Conservation (phyloP, 495 filamentous ascomycete species). For the Talaromyces proteolyticus region DNA sequence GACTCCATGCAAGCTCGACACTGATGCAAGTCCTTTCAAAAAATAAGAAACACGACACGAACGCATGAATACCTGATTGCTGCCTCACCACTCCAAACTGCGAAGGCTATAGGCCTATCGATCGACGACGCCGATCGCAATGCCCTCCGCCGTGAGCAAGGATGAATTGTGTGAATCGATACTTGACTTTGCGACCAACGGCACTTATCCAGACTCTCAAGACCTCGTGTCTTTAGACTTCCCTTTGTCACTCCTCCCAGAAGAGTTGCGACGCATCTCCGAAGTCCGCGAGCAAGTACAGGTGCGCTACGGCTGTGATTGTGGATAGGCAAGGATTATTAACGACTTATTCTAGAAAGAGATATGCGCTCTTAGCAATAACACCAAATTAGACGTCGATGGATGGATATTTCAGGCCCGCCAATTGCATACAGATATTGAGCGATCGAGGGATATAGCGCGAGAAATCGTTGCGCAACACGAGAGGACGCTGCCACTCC, state of each 20-base stretch:
- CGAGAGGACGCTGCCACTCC: constrained; percentile 55
- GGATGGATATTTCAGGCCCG: constrained; percentile 80
- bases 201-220: constrained; percentile 69
- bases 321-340: not conserved
- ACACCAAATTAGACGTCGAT: constrained; percentile 70
- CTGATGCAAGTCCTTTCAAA: not conserved
- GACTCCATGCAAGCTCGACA: not conserved
- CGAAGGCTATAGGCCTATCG: no score
- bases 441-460: constrained; percentile 63
- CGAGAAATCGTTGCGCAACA: constrained; percentile 69
- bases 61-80: not conserved
- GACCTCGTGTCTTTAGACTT: constrained; percentile 58
- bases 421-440: constrained; percentile 76
- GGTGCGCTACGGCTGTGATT: constrained; percentile 33
- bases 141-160: constrained; percentile 6
- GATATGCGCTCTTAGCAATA: constrained; percentile 65
- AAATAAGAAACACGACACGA: not conserved
- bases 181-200: constrained; percentile 64
- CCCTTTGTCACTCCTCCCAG: constrained; percentile 49
- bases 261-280: constrained; percentile 58
- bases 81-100: no score
- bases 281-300: constrained; percentile 63
- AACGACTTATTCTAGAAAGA: constrained; percentile 45
- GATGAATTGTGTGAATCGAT: constrained; percentile 57
- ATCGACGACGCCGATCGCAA: not conserved